phyloP scores from a whole-genome alignment of 176 grass and related monocot genomes.

The Poa pratensis region DNA sequence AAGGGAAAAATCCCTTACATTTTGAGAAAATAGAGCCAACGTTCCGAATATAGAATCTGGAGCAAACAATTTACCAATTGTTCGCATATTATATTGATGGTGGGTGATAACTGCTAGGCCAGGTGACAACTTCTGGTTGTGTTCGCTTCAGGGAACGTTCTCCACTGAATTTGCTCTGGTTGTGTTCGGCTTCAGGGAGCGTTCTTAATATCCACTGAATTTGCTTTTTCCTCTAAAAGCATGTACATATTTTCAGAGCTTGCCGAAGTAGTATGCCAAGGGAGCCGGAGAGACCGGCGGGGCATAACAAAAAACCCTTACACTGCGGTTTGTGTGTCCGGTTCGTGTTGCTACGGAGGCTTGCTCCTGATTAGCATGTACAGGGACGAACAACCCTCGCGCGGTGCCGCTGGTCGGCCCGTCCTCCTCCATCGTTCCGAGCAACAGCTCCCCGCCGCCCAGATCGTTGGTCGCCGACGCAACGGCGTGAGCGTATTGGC shows the following conservation, averaged over 20 bases:
- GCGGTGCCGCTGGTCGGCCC: not conserved
- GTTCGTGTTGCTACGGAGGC: not conserved
- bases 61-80: no score
- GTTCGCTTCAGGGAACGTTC: no score
- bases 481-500: not conserved
- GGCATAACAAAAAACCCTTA: not conserved
- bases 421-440: not conserved
- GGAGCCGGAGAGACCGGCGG: not conserved
- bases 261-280: not conserved
- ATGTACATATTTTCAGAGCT: not conserved
- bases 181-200: no score
- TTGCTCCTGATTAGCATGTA: not conserved
- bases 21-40: no score
- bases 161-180: no score
- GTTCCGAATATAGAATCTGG: no score
- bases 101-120: no score
- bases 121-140: no score
- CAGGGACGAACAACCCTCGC: not conserved
- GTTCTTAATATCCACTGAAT: no score
- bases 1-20: no score
- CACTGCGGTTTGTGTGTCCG: not conserved
- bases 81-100: no score
- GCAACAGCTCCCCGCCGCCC: not conserved
- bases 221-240: no score
- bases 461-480: not conserved